Percentiles rank a stretch among this genome's conserved stretches.
Evolutionary conservation across 2,329 filamentous ascomycete species (phyloP).

Genomic region (Sporothrix sp.): DNA sequence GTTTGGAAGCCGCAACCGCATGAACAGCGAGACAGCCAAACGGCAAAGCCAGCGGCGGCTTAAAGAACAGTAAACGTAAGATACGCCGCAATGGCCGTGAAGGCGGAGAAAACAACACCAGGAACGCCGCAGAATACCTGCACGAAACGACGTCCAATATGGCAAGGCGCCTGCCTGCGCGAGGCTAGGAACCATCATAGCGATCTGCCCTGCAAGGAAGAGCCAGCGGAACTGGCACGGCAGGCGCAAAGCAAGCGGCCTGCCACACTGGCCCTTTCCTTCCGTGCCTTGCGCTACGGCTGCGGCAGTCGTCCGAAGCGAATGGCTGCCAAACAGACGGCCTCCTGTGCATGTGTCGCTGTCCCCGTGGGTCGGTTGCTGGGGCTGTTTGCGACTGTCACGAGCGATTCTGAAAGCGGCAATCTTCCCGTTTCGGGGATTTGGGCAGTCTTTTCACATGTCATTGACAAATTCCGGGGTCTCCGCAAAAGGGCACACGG

Average conservation of each 20-base stretch:
- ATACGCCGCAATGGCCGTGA: not conserved
- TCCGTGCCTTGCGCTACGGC: no score
- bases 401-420: constrained; percentile 2
- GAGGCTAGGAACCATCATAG: not conserved
- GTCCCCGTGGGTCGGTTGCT: no score
- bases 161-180: no score
- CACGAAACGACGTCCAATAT: not conserved
- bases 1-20: no score
- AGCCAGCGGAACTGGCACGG: no score
- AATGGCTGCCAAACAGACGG: no score
- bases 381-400: not conserved
- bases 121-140: not conserved
- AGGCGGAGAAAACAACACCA: not conserved
- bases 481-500: constrained; percentile 9
- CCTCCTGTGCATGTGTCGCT: no score
- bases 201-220: not conserved
- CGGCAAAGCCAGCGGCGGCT: not conserved
- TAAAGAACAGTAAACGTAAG: not conserved
- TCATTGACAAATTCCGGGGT: constrained; percentile 11
- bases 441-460: constrained; percentile 10
- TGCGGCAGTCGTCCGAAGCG: no score
- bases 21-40: not conserved
- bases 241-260: no score
- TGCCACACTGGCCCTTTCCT: no score
- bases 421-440: constrained; percentile 1